phyloP scores from a whole-genome alignment of 306 rosid species.

The Vigna mungo region DNA sequence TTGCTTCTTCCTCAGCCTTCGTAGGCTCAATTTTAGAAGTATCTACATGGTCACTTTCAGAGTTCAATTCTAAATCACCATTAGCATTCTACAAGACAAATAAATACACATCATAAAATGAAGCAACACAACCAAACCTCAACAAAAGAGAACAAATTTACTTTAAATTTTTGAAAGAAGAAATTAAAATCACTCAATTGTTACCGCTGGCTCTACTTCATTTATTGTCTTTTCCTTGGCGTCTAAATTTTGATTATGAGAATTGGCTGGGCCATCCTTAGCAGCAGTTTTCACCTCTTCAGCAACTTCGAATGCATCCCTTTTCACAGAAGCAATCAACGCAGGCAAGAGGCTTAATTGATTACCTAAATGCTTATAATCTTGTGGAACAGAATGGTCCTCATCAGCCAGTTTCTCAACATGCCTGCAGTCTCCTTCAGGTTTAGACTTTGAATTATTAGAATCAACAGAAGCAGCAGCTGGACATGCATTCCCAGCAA shows the following conservation, averaged over 20 bases:
- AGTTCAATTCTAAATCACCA: constrained; percentile 72
- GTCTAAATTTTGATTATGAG: constrained; percentile 45
- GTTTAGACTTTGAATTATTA: constrained; percentile 46
- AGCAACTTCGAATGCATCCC: constrained; percentile 73
- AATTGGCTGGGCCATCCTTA: constrained; percentile 49
- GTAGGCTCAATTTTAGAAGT: constrained; percentile 88
- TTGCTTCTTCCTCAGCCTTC: constrained; percentile 94
- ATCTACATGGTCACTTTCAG: constrained; percentile 67
- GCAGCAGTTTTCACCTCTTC: constrained; percentile 63
- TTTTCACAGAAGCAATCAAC: constrained; percentile 84
- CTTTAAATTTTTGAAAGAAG: not conserved
- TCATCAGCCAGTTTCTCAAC: constrained; percentile 51
- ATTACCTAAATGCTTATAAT: constrained; percentile 51
- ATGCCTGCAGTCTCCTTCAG: constrained; percentile 49
- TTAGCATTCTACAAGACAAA: constrained; percentile 63
- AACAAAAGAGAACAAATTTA: constrained; percentile 11
- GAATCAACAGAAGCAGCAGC: constrained; percentile 47
- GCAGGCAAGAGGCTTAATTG: constrained; percentile 78
- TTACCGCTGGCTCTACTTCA: constrained; percentile 69
- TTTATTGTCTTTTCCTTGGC: constrained; percentile 58
- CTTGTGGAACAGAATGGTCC: constrained; percentile 55
- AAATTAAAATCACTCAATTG: constrained; percentile 45
- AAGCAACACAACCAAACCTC: constrained; percentile 38
- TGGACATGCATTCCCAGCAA: constrained; percentile 44
- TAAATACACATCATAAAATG: constrained; percentile 45